phyloP scores from a whole-genome alignment of 139 green algal species.

The Zygnema cylindricum region DNA sequence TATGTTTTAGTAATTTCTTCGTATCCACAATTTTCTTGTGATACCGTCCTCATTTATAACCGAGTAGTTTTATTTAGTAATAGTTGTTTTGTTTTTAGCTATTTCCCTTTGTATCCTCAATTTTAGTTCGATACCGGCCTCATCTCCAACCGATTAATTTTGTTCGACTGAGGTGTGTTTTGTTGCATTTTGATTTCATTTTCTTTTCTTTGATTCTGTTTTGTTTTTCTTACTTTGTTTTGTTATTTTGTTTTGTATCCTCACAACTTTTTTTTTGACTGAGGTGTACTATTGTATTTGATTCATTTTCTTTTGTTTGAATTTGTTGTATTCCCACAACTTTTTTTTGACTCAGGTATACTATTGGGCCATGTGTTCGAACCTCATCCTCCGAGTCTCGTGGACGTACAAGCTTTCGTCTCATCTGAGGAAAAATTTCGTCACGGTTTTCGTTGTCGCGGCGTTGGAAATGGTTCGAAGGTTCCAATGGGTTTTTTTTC shows the following conservation, averaged over 20 bases:
- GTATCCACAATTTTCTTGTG: too few relatives aligned
- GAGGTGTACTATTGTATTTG: neutral
- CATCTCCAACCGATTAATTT: too few relatives aligned
- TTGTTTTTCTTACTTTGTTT: neutral
- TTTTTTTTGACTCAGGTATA: conserved; percentile 67
- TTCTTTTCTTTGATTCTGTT: too few relatives aligned
- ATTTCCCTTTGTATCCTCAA: too few relatives aligned
- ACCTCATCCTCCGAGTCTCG: conserved; percentile 79
- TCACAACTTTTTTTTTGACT: neutral
- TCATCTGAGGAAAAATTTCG: conserved; percentile 73
- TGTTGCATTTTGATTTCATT: neutral
- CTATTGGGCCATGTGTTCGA: conserved; percentile 75
- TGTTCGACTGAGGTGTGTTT: neutral
- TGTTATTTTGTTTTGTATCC: neutral
- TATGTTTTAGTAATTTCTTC: too few relatives aligned
- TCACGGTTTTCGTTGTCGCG: conserved; percentile 69
- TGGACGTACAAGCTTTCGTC: conserved; percentile 91
- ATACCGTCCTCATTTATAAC: too few relatives aligned
- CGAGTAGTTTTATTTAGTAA: too few relatives aligned
- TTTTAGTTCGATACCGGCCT: too few relatives aligned
- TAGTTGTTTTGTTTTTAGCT: too few relatives aligned
- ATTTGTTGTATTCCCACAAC: too few relatives aligned
- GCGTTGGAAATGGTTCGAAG: conserved; percentile 71
- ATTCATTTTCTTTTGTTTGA: too few relatives aligned
- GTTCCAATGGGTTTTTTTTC: conserved; percentile 88